phyloP scores from a whole-genome alignment of 495 filamentous ascomycete species.

The Cryomyces minteri region DNA sequence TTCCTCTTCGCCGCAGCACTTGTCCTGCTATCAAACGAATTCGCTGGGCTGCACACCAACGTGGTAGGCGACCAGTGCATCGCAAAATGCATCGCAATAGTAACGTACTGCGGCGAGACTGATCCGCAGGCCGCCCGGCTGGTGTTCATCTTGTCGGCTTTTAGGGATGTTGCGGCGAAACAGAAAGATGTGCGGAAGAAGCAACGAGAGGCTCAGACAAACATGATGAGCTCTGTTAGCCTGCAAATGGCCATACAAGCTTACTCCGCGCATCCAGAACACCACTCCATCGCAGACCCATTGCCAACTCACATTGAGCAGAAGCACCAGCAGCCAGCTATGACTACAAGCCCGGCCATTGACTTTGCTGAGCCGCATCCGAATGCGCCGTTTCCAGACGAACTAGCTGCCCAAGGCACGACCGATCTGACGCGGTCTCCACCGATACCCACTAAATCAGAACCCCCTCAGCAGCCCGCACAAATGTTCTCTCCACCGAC shows the following conservation, averaged over 20 bases:
- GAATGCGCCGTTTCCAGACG: neutral
- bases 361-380: neutral
- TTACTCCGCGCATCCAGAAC: slow-evolving; percentile 1
- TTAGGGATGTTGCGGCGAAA: slow-evolving; percentile 33
- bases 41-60: slow-evolving; percentile 41
- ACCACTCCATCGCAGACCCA: slow-evolving; percentile 1
- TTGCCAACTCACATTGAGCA: neutral
- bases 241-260: slow-evolving; percentile 18
- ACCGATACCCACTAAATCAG: neutral
- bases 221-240: slow-evolving; percentile 22
- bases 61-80: slow-evolving; percentile 35
- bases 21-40: slow-evolving; percentile 50
- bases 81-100: slow-evolving; percentile 37
- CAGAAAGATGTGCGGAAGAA: slow-evolving; percentile 19
- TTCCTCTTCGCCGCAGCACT: slow-evolving; percentile 56
- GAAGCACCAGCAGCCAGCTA: neutral
- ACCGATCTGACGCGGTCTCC: neutral
- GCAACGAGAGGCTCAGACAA: slow-evolving; percentile 22
- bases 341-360: neutral
- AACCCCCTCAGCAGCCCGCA: neutral
- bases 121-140: slow-evolving; percentile 48
- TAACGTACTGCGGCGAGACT: slow-evolving; percentile 38
- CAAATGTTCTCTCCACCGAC: neutral
- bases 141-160: slow-evolving; percentile 43
- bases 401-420: neutral